Evolutionary conservation across 768 basidiomycete species (phyloP), one percentile per base, ranked within the genome.

Genomic region (Hirschioporus abietinus): DNA sequence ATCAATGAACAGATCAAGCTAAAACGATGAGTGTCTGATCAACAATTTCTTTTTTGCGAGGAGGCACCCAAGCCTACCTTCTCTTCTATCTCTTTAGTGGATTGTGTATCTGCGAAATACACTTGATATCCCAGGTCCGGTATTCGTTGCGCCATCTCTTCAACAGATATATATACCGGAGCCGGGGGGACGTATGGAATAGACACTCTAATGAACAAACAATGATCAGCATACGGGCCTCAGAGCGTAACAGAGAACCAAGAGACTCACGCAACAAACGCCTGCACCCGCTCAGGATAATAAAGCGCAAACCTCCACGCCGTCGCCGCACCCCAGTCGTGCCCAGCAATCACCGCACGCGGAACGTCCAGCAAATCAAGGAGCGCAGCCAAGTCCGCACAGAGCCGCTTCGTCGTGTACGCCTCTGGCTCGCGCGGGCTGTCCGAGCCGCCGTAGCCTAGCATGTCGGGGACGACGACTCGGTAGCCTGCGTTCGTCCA

Each of bases 241-340:
- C 30, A 30, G 8, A 30, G 30, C 8, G 4, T 30, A 52, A 15
- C 5, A 5, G 12, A 3, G 12, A 3, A 52, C 20, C 34, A 35
- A 25, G 57, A 52, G n/a, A 76, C 85, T 68, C 76, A 90, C 92
- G 87, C 77, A 0, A 83, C 80, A 23, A 93, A 77, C 0, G 86
- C 87, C 6, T 81, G 70, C 36, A 90, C 69, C 35, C 90, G 81
- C 17, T 86, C 76, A 0, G 92, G 90, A 72, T 91, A 76, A 88
- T 89, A 92, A 25, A 91, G 78, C 12, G 89, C 87, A 70, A 94
- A 88, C 24, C 91, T 80, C 58, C 81, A 82, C 1, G 82, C 89
- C 15, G 79, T 84, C 67, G 79, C 84, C 1, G 89, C 78, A 6
- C 92, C 92, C 92, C 92, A 93, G 71, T 94, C 92, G 70, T 93